Evolutionary conservation across 345 rosid genomes (phyloP).

Genomic region (Corchorus olitorius): DNA sequence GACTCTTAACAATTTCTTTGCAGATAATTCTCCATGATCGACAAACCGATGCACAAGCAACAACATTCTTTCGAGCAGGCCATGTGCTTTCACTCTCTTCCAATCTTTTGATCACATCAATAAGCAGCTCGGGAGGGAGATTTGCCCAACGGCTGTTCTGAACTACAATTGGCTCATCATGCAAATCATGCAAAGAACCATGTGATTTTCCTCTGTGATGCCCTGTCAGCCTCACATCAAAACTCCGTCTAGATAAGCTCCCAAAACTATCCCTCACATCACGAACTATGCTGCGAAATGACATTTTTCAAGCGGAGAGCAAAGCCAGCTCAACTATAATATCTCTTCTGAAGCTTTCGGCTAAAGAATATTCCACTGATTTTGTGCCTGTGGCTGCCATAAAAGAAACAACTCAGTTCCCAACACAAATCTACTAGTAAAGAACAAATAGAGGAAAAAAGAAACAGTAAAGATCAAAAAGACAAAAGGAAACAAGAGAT

Average conservation of each 20-base stretch:
- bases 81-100: slow-evolving; percentile 68
- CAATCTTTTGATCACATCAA: slow-evolving; percentile 61
- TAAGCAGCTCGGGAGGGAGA: slow-evolving; percentile 64
- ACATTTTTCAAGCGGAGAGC: slow-evolving; percentile 40
- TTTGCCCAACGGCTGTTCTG: slow-evolving; percentile 70
- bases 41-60: slow-evolving; percentile 72
- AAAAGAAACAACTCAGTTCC: slow-evolving; percentile 31
- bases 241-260: slow-evolving; percentile 68
- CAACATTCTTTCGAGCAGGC: slow-evolving; percentile 64
- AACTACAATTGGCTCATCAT: slow-evolving; percentile 45
- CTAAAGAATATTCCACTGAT: neutral
- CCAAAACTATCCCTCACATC: slow-evolving; percentile 70
- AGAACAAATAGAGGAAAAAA: slow-evolving; percentile 1
- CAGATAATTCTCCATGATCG: slow-evolving; percentile 70
- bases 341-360: slow-evolving; percentile 1
- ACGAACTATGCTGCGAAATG: slow-evolving; percentile 69
- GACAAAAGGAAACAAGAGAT: neutral
- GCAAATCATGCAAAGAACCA: slow-evolving; percentile 41
- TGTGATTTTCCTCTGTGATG: slow-evolving; percentile 64
- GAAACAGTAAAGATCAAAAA: slow-evolving; percentile 14
- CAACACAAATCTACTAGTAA: slow-evolving; percentile 19
- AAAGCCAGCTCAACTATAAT: neutral
- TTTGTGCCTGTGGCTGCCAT: slow-evolving; percentile 23
- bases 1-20: slow-evolving; percentile 61
- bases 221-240: slow-evolving; percentile 52